Evolutionary conservation across 1,284 basidiomycete species (phyloP), one percentile per base, ranked within the genome.

Genomic region (Kwoniella shivajii): DNA sequence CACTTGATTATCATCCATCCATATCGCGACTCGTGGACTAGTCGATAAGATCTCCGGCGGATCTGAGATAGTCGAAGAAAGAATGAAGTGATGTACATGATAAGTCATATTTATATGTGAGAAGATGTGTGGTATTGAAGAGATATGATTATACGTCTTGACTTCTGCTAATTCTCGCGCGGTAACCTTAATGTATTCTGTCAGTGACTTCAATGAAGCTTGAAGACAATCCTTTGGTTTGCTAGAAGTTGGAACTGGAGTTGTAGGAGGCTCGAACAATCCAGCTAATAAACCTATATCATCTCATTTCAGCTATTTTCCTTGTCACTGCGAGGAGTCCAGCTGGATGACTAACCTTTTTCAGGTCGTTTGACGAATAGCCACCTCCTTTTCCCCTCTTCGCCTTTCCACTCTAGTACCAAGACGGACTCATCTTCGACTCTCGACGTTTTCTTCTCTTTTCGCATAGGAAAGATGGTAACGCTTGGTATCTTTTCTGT

Each of bases 81-180:
- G 24, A 13, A 53, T 39, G 6, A 44, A 42, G 22, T 74, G 72
- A 14, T 70, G 63, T 24, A 88, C 83, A 64, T 89, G 85, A 78
- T 95, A 96, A 9, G 88, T 92, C 80, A 95, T 91, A 67, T 83
- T 85, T 71, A 96, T 89, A 74, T 98, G 93, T 2, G 88, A 90
- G 78, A 96, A 97, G 50, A 92, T 80, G 70, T 96, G 93, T 1
- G 86, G 65, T 31, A 95, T 85, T 56, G 87, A 84, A 16, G 87
- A 86, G 14, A 63, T 52, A 10, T 57, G 41, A 7, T 34, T 45
- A 18, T 49, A 50, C 13, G 33, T 18, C 18, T 27, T 41, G 14
- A 45, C 5, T 11, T 13, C 5, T 18, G 6, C 20, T 5, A 29
- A n/a, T 27, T 58, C n/a, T 0, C 33, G 30, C 13, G 27, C 7